Evolutionary conservation across 176 grass and related monocot genomes (phyloP).

Genomic region (Hordeum marinum): DNA sequence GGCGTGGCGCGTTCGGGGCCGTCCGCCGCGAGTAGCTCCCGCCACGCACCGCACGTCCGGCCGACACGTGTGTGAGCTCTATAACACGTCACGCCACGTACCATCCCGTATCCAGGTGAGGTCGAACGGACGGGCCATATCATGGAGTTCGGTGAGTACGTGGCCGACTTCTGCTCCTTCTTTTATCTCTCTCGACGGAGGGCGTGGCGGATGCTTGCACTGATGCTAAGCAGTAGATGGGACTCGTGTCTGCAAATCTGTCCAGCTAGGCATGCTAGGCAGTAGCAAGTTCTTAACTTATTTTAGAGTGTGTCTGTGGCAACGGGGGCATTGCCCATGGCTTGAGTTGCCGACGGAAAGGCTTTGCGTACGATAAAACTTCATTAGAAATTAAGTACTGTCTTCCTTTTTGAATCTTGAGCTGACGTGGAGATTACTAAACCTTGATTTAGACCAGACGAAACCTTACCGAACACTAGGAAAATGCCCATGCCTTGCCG

Average conservation of each 20-base stretch:
- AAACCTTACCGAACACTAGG: background rate
- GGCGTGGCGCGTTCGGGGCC: background rate
- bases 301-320: too few species aligned
- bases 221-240: too few species aligned
- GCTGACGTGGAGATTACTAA: background rate
- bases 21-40: background rate
- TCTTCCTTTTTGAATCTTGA: background rate
- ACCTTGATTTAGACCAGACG: background rate
- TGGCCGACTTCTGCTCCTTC: too few species aligned
- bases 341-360: too few species aligned
- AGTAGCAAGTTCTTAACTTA: too few species aligned
- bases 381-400: background rate
- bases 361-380: background rate
- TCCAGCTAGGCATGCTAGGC: too few species aligned
- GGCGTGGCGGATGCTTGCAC: too few species aligned
- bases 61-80: background rate
- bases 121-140: background rate
- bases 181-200: too few species aligned
- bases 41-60: background rate
- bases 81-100: background rate
- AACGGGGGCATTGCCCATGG: too few species aligned
- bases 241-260: too few species aligned
- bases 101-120: background rate
- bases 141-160: too few species aligned
- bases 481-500: too few species aligned